Percentiles rank a stretch among this genome's conserved stretches.
Evolutionary conservation across 768 basidiomycete genomes (phyloP).

Genomic region (Pleurotus salmoneostramineus): DNA sequence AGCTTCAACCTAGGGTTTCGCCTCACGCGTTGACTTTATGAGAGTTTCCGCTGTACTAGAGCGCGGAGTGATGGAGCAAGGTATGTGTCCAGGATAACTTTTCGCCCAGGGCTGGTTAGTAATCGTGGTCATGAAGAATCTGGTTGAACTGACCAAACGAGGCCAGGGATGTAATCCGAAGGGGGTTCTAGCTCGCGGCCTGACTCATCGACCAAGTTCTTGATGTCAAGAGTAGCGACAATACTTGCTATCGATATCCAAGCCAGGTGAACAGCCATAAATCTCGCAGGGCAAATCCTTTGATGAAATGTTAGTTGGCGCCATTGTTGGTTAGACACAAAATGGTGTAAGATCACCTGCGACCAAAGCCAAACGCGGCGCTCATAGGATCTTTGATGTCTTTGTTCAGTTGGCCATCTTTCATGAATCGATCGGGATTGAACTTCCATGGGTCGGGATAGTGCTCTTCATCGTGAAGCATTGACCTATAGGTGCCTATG

Average conservation of each 20-base stretch:
- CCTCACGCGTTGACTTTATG: background rate
- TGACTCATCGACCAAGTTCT: background rate
- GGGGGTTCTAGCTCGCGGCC: background rate
- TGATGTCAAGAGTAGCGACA: slow-evolving; percentile 2
- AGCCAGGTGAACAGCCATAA: background rate
- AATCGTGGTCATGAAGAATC: too few relatives aligned
- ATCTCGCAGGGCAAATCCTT: slow-evolving; percentile 5
- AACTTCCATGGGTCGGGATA: slow-evolving; percentile 16
- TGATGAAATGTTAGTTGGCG: background rate
- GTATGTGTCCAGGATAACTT: background rate
- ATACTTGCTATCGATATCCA: slow-evolving; percentile 1
- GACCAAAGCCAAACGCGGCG: slow-evolving; percentile 3
- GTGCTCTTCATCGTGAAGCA: slow-evolving; percentile 11
- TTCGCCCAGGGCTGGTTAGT: background rate
- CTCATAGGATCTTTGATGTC: background rate
- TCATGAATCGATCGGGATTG: slow-evolving; percentile 18
- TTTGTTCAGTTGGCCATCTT: slow-evolving; percentile 14
- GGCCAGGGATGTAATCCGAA: background rate
- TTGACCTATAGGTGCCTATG: background rate
- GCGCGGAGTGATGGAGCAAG: slow-evolving; percentile 2
- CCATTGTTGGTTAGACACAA: background rate
- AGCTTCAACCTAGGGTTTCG: too few relatives aligned
- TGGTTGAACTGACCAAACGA: background rate
- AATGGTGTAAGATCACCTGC: background rate
- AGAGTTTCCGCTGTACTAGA: background rate